Evolutionary conservation across 495 filamentous ascomycete genomes (phyloP).

Genomic region (Annulohypoxylon nitens): DNA sequence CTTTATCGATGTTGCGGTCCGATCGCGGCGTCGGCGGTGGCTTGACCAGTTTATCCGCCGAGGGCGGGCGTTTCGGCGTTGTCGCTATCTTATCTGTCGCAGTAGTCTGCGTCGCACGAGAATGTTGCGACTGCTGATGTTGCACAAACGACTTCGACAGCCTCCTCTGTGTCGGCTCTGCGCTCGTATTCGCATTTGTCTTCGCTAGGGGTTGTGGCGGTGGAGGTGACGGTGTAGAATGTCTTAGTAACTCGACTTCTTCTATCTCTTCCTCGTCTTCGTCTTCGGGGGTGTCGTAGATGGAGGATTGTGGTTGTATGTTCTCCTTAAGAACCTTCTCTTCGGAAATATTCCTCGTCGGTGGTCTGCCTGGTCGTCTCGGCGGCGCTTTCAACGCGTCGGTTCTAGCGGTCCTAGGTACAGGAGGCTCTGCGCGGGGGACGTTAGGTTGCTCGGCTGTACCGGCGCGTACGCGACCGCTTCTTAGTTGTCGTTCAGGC

Average conservation of each 20-base stretch:
- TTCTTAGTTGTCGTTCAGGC: conserved; percentile 51
- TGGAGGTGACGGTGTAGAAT: not conserved
- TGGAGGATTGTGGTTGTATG: conserved; percentile 18
- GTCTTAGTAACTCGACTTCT: not conserved
- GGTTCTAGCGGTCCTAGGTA: conserved; percentile 5
- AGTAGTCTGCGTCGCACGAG: conserved; percentile 25
- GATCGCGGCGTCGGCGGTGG: conserved; percentile 46
- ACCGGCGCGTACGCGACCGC: conserved; percentile 52
- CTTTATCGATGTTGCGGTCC: conserved; percentile 77
- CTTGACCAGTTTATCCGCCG: conserved; percentile 36
- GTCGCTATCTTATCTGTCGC: conserved; percentile 7
- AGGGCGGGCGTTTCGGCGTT: conserved; percentile 42
- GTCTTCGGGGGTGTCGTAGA: not conserved
- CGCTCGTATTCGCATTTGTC: not conserved
- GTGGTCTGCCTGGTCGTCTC: conserved; percentile 1
- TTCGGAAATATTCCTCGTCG: conserved; percentile 5
- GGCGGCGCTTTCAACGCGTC: conserved; percentile 29
- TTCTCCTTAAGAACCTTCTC: conserved; percentile 33
- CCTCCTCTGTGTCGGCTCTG: conserved; percentile 27
- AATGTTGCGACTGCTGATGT: conserved; percentile 42
- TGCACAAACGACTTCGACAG: conserved; percentile 39
- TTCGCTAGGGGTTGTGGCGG: not conserved
- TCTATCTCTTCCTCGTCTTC: conserved; percentile 11
- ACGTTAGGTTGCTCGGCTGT: conserved; percentile 21
- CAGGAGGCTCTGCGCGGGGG: not conserved